phyloP scores from a whole-genome alignment of 2,329 filamentous ascomycete genomes.

The Alternaria gansuensis region DNA sequence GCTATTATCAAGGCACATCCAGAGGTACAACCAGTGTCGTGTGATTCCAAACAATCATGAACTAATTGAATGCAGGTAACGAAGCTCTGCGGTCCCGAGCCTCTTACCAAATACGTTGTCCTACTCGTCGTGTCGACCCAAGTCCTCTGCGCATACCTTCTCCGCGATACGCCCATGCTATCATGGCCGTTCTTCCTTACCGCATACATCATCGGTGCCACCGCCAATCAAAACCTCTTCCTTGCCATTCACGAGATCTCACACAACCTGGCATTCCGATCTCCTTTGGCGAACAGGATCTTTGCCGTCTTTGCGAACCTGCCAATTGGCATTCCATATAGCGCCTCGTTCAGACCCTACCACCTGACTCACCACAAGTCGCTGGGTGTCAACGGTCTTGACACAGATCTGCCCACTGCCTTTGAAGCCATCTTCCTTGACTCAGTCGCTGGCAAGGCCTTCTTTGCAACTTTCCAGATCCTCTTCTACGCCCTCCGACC shows the following conservation, averaged over 20 bases:
- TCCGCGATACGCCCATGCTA: slow-evolving; percentile 79
- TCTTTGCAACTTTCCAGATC: slow-evolving; percentile 99
- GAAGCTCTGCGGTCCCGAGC: slow-evolving; percentile 95
- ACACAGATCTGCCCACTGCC: slow-evolving; percentile 93
- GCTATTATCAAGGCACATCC: slow-evolving; percentile 99
- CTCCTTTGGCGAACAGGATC: slow-evolving; percentile 78
- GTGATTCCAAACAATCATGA: not conserved
- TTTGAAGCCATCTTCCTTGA: slow-evolving; percentile 92
- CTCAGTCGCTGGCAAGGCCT: slow-evolving; percentile 93
- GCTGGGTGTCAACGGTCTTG: slow-evolving; percentile 92
- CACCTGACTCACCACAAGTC: slow-evolving; percentile 99
- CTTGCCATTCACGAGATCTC: slow-evolving; percentile 98
- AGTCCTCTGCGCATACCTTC: slow-evolving; percentile 76
- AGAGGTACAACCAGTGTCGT: slow-evolving; percentile 67
- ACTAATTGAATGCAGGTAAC: slow-evolving; percentile 70
- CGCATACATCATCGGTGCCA: slow-evolving; percentile 91
- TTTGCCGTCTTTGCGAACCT: slow-evolving; percentile 94
- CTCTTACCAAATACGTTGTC: slow-evolving; percentile 94
- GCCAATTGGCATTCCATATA: slow-evolving; percentile 95
- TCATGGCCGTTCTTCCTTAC: slow-evolving; percentile 86
- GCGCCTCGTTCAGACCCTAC: slow-evolving; percentile 96
- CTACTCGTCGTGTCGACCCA: slow-evolving; percentile 84
- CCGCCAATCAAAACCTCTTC: slow-evolving; percentile 97
- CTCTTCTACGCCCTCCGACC: slow-evolving; percentile 97
- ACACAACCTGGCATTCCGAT: slow-evolving; percentile 94